Conservation (phyloP, 345 rosid species). For the Camelina neglecta region DNA sequence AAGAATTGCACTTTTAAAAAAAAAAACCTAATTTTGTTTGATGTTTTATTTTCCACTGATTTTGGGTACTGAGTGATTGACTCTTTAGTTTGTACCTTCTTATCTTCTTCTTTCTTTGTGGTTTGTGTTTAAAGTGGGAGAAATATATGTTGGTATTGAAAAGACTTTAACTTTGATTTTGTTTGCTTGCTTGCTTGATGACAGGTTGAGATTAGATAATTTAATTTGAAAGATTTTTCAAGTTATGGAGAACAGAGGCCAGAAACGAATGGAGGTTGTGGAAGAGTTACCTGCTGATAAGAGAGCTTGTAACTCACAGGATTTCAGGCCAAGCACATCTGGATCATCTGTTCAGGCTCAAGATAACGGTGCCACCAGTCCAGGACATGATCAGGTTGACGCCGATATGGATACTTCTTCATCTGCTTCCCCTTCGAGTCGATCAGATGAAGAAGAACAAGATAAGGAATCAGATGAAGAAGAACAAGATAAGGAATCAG, state of each 20-base stretch:
- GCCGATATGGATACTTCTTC: slow-evolving; percentile 92
- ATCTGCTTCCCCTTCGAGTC: slow-evolving; percentile 80
- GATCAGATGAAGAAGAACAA: slow-evolving; percentile 53
- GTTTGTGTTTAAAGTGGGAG: neutral
- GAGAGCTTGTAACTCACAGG: slow-evolving; percentile 88
- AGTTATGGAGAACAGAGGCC: slow-evolving; percentile 86
- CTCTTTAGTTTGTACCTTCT: slow-evolving; percentile 26
- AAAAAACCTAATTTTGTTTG: slow-evolving; percentile 10
- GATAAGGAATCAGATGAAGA: slow-evolving; percentile 53
- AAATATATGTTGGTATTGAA: neutral
- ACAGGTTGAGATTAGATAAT: slow-evolving; percentile 29
- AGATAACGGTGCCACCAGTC: slow-evolving; percentile 49
- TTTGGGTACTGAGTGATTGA: slow-evolving; percentile 24
- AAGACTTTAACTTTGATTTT: slow-evolving; percentile 24
- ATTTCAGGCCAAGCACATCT: slow-evolving; percentile 74
- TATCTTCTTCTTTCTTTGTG: neutral
- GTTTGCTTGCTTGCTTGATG: slow-evolving; percentile 17
- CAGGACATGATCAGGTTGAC: slow-evolving; percentile 54
- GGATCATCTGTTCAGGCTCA: slow-evolving; percentile 66
- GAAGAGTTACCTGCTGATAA: slow-evolving; percentile 92
- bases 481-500: too few species aligned
- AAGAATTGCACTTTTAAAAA: neutral
- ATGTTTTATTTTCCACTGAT: slow-evolving; percentile 28
- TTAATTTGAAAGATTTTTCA: slow-evolving; percentile 13
- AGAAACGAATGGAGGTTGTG: slow-evolving; percentile 75